Percentiles rank a stretch among this genome's conserved stretches.
phyloP scores from a whole-genome alignment of 768 basidiomycete species.

The Leucosporidium creatinivorum region DNA sequence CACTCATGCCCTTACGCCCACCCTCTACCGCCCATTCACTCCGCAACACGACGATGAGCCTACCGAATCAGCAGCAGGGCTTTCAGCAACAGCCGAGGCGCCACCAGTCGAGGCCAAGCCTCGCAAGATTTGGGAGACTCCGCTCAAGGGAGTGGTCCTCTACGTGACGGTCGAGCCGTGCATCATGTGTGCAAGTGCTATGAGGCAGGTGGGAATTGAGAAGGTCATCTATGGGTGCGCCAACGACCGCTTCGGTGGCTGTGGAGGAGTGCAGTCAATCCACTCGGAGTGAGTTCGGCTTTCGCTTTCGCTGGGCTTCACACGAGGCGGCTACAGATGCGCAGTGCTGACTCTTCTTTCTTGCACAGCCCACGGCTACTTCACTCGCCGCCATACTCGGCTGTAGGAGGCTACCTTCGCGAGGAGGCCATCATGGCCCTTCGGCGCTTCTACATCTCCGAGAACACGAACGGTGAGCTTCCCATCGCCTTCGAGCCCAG shows the following conservation, averaged over 20 bases:
- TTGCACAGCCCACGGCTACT: slow-evolving; percentile 59
- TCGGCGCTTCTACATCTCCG: slow-evolving; percentile 82
- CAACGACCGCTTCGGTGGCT: slow-evolving; percentile 94
- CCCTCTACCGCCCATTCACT: slow-evolving; percentile 12
- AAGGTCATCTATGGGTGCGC: slow-evolving; percentile 87
- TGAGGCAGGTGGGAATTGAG: slow-evolving; percentile 85
- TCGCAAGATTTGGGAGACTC: slow-evolving; percentile 45
- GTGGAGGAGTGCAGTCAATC: slow-evolving; percentile 85
- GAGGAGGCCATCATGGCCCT: slow-evolving; percentile 82
- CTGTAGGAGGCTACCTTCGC: slow-evolving; percentile 65
- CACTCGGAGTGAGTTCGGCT: slow-evolving; percentile 55
- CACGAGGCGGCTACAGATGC: neutral
- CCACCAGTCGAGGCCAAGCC: neutral
- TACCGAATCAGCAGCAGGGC: neutral
- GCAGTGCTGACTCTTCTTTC: neutral
- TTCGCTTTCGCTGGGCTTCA: neutral
- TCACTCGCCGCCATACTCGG: slow-evolving; percentile 63
- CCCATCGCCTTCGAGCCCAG: neutral
- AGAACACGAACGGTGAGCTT: slow-evolving; percentile 77
- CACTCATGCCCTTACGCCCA: slow-evolving; percentile 11
- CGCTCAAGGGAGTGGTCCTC: slow-evolving; percentile 69
- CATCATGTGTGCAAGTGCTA: slow-evolving; percentile 96
- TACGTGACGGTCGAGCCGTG: slow-evolving; percentile 99
- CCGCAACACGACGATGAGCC: slow-evolving; percentile 4
- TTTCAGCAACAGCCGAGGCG: neutral